phyloP scores from a whole-genome alignment of 1,139 yeast species.

The Blastobotrys malaysiensis region DNA sequence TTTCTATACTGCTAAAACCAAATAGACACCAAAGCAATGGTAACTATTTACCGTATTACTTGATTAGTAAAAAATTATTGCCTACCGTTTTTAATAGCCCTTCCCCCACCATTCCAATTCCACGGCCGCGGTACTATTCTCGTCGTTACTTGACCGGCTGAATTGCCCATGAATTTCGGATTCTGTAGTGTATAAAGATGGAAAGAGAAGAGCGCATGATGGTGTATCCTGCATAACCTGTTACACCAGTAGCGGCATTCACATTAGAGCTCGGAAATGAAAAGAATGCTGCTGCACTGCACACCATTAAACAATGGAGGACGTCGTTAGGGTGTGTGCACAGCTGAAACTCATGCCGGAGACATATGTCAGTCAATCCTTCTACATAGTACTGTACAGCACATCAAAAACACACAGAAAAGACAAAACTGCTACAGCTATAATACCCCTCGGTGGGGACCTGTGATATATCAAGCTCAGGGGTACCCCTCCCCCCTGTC shows the following conservation, averaged over 20 bases:
- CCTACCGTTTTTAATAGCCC: too few species aligned
- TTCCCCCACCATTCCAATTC: too few species aligned
- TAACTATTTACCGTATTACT: too few species aligned
- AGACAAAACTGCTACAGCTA: not conserved
- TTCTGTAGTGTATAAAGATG: not conserved
- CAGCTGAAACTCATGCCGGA: slow-evolving; percentile 1
- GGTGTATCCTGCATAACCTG: not conserved
- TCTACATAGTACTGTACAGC: not conserved
- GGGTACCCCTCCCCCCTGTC: too few species aligned
- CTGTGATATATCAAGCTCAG: too few species aligned
- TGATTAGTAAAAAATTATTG: not conserved
- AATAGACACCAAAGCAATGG: too few species aligned
- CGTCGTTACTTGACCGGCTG: too few species aligned
- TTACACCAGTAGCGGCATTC: not conserved
- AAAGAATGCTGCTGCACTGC: not conserved
- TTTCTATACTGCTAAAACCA: too few species aligned
- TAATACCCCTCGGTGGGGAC: not conserved
- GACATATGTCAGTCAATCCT: not conserved
- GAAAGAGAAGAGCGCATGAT: not conserved
- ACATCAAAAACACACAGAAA: not conserved
- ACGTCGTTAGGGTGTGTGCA: not conserved
- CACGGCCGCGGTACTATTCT: too few species aligned
- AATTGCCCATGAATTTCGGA: not conserved
- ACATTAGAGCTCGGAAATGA: not conserved
- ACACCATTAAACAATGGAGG: not conserved